Conservation (phyloP, 257 asterid species). For the Nicotiana benthamiana region DNA sequence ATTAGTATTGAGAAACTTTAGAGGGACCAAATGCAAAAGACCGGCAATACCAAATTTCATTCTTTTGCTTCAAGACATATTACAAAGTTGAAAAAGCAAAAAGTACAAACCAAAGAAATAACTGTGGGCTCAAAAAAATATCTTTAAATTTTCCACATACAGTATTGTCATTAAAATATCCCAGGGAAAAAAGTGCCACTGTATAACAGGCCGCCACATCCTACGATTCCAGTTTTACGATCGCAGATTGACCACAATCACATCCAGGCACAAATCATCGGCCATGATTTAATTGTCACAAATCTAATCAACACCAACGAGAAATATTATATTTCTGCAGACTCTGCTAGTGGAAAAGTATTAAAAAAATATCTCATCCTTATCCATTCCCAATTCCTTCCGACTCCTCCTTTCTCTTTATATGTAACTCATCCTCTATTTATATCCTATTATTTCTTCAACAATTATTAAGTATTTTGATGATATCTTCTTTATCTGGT, state of each 20-base stretch:
- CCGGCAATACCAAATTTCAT: neutral
- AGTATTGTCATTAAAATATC: neutral
- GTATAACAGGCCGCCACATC: slow-evolving; percentile 13
- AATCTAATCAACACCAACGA: neutral
- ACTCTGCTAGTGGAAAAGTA: neutral
- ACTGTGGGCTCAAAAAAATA: neutral
- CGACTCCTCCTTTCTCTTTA: neutral
- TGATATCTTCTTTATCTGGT: neutral
- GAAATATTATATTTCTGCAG: neutral
- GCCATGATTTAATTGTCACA: slow-evolving; percentile 11
- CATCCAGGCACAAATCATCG: slow-evolving; percentile 17
- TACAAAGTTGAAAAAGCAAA: neutral
- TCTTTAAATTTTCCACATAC: neutral
- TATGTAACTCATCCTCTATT: neutral
- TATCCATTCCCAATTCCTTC: slow-evolving; percentile 33
- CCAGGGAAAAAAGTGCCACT: neutral
- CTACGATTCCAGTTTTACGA: neutral
- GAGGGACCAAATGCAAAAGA: neutral
- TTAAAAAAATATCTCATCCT: slow-evolving; percentile 40
- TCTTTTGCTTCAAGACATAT: neutral
- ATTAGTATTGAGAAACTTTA: no score
- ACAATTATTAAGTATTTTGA: neutral
- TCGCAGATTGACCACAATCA: slow-evolving; percentile 7
- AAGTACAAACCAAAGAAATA: neutral
- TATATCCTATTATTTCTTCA: neutral